Evolutionary conservation across 1,284 basidiomycete species (phyloP), one percentile per base, ranked within the genome.

Genomic region (Cronartium quercuum): DNA sequence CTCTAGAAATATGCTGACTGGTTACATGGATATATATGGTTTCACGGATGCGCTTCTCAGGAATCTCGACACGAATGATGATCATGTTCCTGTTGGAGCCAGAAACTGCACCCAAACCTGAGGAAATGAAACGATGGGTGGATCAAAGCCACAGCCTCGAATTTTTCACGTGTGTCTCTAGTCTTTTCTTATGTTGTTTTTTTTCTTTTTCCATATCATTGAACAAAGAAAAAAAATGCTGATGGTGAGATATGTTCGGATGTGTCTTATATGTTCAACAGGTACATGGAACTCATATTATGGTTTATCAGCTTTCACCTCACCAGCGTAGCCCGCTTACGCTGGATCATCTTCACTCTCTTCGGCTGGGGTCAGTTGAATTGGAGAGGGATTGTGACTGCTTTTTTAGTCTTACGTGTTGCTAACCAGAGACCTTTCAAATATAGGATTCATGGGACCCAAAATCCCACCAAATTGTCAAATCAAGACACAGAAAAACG

Each of bases 71-170:
- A n/a, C 66, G 71, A 37, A 35, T 67, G 15, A 38, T 74, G 64
- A 66, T 74, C 41, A 74, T 67, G 64, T 74, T 74, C 38, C 37
- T 74, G 41, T 40, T 67, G n/a, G 63, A 74, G 47, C 29, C 35
- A 5, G 18, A 29, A 35, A 66, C 71, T 40, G 63, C 64, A 13
- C 71, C 71, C 15, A 67, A n/a, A 34, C 13, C 64, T 74, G 38
- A 66, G 37, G 71, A 74, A 58, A 74, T 74, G 71, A 21, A 34
- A 6, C 29, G 29, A 6, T 74, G 71, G 71, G 64, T 74, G 10
- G 58, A 74, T 60, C 55, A 51, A 51, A 15, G 24, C 24, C 47
- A 21, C 24, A 21, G 47, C 24, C 47, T 51, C 18, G 47, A 51
- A 51, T 51, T 15, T 21, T 51, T 51, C 47, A 15, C 47, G 47